Base-by-base conservation (phyloP, 2,329 filamentous ascomycete genomes). In the Pseudohalonectria lignicola region DNA sequence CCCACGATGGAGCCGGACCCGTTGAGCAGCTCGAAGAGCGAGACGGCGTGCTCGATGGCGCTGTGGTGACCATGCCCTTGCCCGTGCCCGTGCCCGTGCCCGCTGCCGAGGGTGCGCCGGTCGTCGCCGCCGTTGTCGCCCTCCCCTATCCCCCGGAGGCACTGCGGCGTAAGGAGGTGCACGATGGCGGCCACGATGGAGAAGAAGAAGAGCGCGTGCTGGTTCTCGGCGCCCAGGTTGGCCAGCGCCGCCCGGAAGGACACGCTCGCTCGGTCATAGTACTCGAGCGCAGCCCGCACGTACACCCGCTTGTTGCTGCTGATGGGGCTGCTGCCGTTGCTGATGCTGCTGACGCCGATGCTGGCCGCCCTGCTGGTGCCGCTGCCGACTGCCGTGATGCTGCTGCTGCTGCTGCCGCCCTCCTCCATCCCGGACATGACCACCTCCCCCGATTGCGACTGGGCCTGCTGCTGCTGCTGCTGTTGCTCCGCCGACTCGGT, bases 21-120 rank as follows among this genome's bases (percentile, higher is more conserved):
- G 36, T 38, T 25, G 29, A 38, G 23, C 10, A 38, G 36, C 15
- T 38, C 36, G 30, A 38, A 38, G n/a, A 38, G 30, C 19, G 29
- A 15, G 17, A 31, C 21, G 9, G n/a, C 30, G 20, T 38, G 36
- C 29, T n/a, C 30, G 11, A 38, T 33, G 19, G 36, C 20, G 36
- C 36, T 38, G 28, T 38, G 30, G 15, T 12, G 16, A 13, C 31
- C 31, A n/a, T n/a, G n/a, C n/a, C n/a, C n/a, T n/a, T n/a, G n/a
- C n/a, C n/a, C n/a, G n/a, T n/a, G n/a, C 16, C 31, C 31, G 31
- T 4, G 25, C 34, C 17, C 34, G 21, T 21, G 11, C 25, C 34
- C 18, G 15, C 17, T 16, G 34, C 13, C 15, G 12, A 17, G 20
- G 15, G 6, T 25, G 21, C 4, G 6, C 9, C 4, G n/a, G 4